Evolutionary conservation across 2,329 filamentous ascomycete genomes (phyloP), one percentile per base, ranked within the genome.

Genomic region (Capronia coronata): DNA sequence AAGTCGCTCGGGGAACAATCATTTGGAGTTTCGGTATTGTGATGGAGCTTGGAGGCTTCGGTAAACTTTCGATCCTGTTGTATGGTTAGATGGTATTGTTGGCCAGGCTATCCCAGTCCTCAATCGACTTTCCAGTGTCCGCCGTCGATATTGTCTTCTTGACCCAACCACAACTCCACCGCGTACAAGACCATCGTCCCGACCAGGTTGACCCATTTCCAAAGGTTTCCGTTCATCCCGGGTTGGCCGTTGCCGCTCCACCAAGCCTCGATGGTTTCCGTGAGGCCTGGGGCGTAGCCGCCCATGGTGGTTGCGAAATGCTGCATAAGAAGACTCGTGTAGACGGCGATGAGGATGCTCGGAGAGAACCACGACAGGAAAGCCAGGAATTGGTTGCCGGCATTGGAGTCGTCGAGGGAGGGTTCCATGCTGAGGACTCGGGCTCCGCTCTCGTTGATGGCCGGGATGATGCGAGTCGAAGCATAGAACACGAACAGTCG

Each of bases 401-500:
- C 83, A 61, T 95, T 89, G 10, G 81, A 80, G 56, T 97, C 91
- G 51, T 95, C 89, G 34, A 94, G 76, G 30, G 82, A 84, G 1
- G 87, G 87, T 64, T 94, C 89, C 57, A 94, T 82, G 61, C 89
- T 86, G 29, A 96, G 74, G 4, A 86, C 87, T 54, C 83, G 78
- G 2, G 87, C 88, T 13, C 91, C 91, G 19, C 86, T 85, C 64
- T 95, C 88, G 38, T 87, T 83, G 10, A 98, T 84, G 1, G 90
- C 90, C 0, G 93, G 93, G 49, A 98, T 96, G 66, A 98, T 97
- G 49, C 91, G 83, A 3, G 90, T 95, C 18, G 90, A 90, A 51
- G 88, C 88, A 69, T 97, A 97, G 65, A 97, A 88, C 46, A 97
- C 93, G 58, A 95, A 86, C 34, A 95, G 83, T 44, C 93, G 86